A percentile compares a stretch with the other conserved stretches of the same genome.
Evolutionary conservation across 495 filamentous ascomycete species (phyloP).

Genomic region (Baudoinia panamericana): DNA sequence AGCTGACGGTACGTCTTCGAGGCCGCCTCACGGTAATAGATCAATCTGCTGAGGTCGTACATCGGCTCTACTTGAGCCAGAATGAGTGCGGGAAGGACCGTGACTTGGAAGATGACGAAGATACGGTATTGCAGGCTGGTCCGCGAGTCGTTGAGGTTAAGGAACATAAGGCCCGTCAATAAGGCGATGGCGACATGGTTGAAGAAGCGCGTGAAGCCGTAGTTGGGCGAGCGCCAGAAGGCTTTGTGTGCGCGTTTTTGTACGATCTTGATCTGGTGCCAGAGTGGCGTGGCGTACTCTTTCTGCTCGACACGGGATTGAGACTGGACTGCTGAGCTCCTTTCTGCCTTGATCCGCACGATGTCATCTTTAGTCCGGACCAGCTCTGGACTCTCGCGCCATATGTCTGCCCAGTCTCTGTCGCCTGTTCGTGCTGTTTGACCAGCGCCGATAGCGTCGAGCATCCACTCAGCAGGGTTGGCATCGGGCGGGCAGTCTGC

Average conservation of each 20-base stretch:
- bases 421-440: conserved; percentile 57
- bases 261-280: conserved; percentile 56
- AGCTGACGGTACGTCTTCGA: conserved; percentile 66
- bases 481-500: conserved; percentile 44
- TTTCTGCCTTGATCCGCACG: conserved; percentile 47
- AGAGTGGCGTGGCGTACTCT: conserved; percentile 62
- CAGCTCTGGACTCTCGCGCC: conserved; percentile 57
- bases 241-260: conserved; percentile 49
- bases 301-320: conserved; percentile 34
- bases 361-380: conserved; percentile 54
- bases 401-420: conserved; percentile 70
- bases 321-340: conserved; percentile 34
- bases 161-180: conserved; percentile 59
- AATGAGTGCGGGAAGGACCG: conserved; percentile 47
- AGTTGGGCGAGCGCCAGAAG: conserved; percentile 65
- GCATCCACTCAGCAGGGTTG: conserved; percentile 78
- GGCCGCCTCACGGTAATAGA: conserved; percentile 67
- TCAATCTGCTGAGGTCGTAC: conserved; percentile 57
- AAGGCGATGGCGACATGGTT: conserved; percentile 60
- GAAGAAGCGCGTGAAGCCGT: conserved; percentile 65
- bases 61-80: conserved; percentile 66
- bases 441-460: conserved; percentile 75
- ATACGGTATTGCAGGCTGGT: conserved; percentile 62
- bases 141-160: conserved; percentile 54
- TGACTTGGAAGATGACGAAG: conserved; percentile 65